phyloP scores from a whole-genome alignment of 140 eudicot species.

The Stevia rebaudiana region DNA sequence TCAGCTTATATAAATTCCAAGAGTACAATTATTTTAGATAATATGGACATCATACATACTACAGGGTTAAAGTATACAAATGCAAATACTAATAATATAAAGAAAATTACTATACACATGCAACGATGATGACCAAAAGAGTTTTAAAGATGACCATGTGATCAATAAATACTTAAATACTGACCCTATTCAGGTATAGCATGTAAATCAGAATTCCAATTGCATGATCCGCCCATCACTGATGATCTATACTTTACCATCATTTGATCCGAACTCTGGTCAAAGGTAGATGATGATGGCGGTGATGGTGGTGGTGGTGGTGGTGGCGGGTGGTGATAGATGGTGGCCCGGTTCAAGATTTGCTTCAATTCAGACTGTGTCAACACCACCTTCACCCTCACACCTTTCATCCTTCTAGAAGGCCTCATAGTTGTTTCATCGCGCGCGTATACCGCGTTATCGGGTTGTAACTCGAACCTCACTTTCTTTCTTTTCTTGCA shows the following conservation, averaged over 20 bases:
- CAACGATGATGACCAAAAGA: not conserved
- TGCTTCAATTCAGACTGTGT: conserved; percentile 32
- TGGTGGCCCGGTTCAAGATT: conserved; percentile 25
- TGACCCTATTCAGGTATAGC: conserved; percentile 24
- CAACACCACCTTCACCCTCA: conserved; percentile 36
- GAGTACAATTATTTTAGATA: not conserved
- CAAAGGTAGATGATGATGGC: not conserved
- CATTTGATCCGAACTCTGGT: conserved; percentile 4
- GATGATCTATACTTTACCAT: conserved; percentile 17
- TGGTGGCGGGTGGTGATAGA: conserved; percentile 5
- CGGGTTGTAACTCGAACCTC: conserved; percentile 22
- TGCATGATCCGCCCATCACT: conserved; percentile 6
- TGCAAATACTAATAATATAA: not conserved
- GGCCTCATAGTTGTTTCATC: conserved; percentile 16
- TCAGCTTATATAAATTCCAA: not conserved
- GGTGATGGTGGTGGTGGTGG: not conserved
- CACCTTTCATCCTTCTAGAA: conserved; percentile 12
- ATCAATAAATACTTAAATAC: not conserved
- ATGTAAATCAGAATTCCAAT: conserved; percentile 33
- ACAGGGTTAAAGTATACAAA: not conserved
- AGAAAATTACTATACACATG: not conserved
- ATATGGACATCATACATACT: not conserved
- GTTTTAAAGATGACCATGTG: not conserved
- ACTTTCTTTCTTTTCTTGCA: conserved; percentile 25
- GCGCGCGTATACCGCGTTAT: not conserved